Evolutionary conservation across 768 basidiomycete species (phyloP).

Genomic region (Suillus ampliporus): DNA sequence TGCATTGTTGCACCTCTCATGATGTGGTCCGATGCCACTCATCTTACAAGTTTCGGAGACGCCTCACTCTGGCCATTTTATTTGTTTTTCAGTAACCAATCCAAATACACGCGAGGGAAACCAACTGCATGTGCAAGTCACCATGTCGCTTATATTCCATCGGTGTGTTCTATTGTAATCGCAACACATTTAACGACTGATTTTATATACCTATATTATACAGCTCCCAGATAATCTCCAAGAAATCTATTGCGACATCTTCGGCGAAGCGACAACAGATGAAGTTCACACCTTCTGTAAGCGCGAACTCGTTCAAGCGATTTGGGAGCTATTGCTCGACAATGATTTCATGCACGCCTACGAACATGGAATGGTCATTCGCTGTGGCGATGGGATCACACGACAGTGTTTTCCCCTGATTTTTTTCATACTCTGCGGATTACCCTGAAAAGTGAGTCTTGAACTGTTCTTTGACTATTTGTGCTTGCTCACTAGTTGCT

Average conservation of each 20-base stretch:
- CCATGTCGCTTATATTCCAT: conserved; percentile 20
- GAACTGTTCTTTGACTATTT: background rate
- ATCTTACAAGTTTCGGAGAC: conserved; percentile 25
- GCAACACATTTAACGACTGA: conserved; percentile 13
- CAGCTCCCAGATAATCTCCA: conserved; percentile 12
- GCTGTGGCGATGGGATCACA: conserved; percentile 21
- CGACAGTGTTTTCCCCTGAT: conserved; percentile 22
- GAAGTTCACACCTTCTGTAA: conserved; percentile 16
- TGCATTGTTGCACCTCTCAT: conserved; percentile 22
- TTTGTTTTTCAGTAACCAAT: conserved; percentile 22
- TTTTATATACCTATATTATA: background rate
- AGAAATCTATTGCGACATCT: background rate
- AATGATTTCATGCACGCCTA: conserved; percentile 27
- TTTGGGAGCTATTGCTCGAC: conserved; percentile 26
- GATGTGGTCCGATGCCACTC: conserved; percentile 32
- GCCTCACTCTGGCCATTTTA: conserved; percentile 24
- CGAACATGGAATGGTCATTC: conserved; percentile 25
- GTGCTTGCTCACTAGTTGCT: background rate
- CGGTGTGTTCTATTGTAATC: conserved; percentile 7
- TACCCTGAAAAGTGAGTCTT: conserved; percentile 24
- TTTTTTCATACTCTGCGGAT: conserved; percentile 31
- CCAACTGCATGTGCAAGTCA: conserved; percentile 15
- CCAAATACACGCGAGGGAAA: conserved; percentile 19
- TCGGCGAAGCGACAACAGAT: background rate
- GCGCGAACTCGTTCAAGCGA: conserved; percentile 26